phyloP scores from a whole-genome alignment of 306 rosid species.

The Sesbania bispinosa region DNA sequence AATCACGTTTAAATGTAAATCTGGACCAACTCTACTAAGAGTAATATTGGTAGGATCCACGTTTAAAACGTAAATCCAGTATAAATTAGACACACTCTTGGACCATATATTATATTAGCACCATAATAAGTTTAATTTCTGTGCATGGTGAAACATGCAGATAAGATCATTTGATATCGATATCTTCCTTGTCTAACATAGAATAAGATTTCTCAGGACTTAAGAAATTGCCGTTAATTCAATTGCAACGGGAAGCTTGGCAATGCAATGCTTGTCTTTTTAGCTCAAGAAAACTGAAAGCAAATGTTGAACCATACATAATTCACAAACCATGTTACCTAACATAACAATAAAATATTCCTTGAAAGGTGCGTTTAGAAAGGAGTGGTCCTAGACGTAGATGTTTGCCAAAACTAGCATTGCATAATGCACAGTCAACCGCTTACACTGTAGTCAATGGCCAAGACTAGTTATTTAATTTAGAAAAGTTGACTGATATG shows the following conservation, averaged over 20 bases:
- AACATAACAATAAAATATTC: conserved; percentile 28
- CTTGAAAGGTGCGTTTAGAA: conserved; percentile 23
- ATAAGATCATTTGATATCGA: not conserved
- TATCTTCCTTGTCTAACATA: conserved; percentile 2
- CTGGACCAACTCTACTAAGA: too few species aligned
- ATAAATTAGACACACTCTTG: too few species aligned
- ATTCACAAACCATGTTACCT: conserved; percentile 20
- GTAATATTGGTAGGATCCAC: too few species aligned
- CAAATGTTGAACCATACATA: not conserved
- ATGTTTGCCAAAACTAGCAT: conserved; percentile 38
- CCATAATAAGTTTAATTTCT: conserved; percentile 8
- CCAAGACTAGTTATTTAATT: conserved; percentile 19
- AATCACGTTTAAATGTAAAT: too few species aligned
- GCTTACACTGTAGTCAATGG: too few species aligned
- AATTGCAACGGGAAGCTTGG: not conserved
- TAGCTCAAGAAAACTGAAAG: conserved; percentile 13
- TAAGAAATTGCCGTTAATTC: not conserved
- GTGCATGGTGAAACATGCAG: conserved; percentile 2
- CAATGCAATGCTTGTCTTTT: conserved; percentile 16
- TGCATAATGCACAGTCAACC: conserved; percentile 28
- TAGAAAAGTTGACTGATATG: conserved; percentile 23
- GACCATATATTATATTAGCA: too few species aligned
- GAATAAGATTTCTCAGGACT: not conserved
- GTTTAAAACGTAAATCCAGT: too few species aligned
- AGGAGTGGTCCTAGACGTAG: conserved; percentile 32